Percentiles rank a stretch among this genome's conserved stretches.
phyloP scores from a whole-genome alignment of 768 basidiomycete genomes.

The Psilocybe cyanescens region DNA sequence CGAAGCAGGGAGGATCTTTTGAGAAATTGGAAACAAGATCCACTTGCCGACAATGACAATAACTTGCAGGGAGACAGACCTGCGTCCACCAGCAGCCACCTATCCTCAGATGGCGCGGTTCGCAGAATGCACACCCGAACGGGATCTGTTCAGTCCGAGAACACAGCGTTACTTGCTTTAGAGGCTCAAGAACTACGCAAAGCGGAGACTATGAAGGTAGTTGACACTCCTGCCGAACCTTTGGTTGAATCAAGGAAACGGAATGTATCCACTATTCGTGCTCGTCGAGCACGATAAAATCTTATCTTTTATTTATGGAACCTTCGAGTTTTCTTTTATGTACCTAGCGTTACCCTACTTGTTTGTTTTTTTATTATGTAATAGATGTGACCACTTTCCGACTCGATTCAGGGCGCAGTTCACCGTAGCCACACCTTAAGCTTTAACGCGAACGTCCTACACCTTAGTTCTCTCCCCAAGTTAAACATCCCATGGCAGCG shows the following conservation, averaged over 20 bases:
- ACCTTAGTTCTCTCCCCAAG: neutral
- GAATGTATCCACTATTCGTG: constrained; percentile 40
- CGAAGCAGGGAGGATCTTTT: constrained; percentile 64
- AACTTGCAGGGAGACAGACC: neutral
- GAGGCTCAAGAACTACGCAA: constrained; percentile 2
- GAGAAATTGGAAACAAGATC: constrained; percentile 42
- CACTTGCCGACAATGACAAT: constrained; percentile 23
- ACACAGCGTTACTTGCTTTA: constrained; percentile 2
- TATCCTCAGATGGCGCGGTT: neutral
- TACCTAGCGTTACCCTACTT: neutral
- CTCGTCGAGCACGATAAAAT: constrained; percentile 32
- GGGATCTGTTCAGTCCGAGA: constrained; percentile 11
- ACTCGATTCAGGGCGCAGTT: neutral
- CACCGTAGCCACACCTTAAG: neutral
- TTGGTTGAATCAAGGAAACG: constrained; percentile 46
- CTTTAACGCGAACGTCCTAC: neutral
- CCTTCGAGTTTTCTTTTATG: neutral
- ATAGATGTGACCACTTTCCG: neutral
- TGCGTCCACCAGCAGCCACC: neutral
- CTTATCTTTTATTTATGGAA: neutral
- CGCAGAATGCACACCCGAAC: constrained; percentile 2
- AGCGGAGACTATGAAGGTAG: constrained; percentile 2
- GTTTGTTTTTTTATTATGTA: constrained; percentile 11
- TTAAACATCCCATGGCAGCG: constrained; percentile 52
- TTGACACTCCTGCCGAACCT: constrained; percentile 27